Base-by-base conservation (phyloP, 305 asterid genomes). In the Withania somnifera region DNA sequence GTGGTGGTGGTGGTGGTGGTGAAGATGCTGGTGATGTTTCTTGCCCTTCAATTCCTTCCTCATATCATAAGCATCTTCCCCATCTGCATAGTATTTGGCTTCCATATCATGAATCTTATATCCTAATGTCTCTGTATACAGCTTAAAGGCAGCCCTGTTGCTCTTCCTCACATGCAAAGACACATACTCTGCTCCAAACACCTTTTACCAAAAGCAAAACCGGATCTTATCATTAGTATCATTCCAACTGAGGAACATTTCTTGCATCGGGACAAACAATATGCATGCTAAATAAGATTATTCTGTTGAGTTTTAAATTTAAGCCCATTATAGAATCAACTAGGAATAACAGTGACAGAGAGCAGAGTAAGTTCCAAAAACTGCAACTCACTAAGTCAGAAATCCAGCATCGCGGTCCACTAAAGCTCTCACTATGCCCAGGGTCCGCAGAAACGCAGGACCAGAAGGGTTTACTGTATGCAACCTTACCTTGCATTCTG, bases 51-150 rank as follows among this genome's bases (percentile, higher is more conserved):
- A 85, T 83, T 91, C 93, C 85, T 95, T 97, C 80, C 98, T 89
- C 99, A 97, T 97, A 86, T 93, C 98, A 84, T 97, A 97, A 28
- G 99, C 99, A 87, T 97, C 99, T 85, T 97, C 99, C n/a, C 99
- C 99, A 83, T 97, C 99, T 1, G 99, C 98, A 82, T 97, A 97
- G 83, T 97, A 97, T 79, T 94, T 97, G 54, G 98, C 98, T 85
- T 97, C 99, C 84, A 94, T 82, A 32, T 97, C 99, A 83, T 92
- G 94, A 84, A 97, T 94, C 89, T 91, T 91, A 89, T 97, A 97
- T 58, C 95, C 96, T 83, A 97, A 87, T 24, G 99, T 97, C 82
- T 85, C 91, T 0, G 98, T 97, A 88, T 97, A 97, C 88, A 97
- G 76, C 87, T 94, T 93, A 85, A 93, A 94, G 50, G 99, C 99